Conservation (phyloP, 2,329 filamentous ascomycete species). For the Diaporthe helianthi region DNA sequence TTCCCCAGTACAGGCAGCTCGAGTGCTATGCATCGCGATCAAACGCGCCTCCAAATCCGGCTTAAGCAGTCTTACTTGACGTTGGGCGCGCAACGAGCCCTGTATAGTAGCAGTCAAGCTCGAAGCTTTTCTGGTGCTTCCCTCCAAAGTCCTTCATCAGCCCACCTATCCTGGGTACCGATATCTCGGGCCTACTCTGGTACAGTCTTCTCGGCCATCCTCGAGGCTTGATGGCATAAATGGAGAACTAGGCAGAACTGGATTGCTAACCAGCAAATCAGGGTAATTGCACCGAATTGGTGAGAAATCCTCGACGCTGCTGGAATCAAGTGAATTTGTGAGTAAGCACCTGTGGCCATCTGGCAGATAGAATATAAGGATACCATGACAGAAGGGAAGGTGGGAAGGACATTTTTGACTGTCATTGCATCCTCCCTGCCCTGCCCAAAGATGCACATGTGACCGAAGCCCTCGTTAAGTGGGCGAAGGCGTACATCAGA, state of each 20-base stretch:
- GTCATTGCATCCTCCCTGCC: background rate
- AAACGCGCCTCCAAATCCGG: background rate
- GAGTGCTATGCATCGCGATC: background rate
- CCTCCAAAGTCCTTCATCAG: background rate
- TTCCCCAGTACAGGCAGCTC: background rate
- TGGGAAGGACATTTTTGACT: background rate
- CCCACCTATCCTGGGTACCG: background rate
- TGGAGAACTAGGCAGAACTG: background rate
- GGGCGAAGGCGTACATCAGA: background rate
- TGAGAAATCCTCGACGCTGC: background rate
- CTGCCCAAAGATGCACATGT: no score
- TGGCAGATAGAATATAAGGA: background rate
- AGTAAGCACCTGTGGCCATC: background rate
- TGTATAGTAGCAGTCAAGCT: background rate
- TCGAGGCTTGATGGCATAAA: background rate
- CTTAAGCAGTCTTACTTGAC: background rate
- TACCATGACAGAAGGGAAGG: background rate
- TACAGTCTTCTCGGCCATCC: background rate
- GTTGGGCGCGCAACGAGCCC: background rate
- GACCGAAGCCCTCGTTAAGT: background rate
- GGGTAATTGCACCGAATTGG: background rate
- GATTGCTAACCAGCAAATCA: background rate
- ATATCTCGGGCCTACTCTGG: no score
- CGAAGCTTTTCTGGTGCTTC: background rate
- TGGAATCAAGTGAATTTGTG: background rate